These are phyloP conservation scores for Dillenia suffruticosa DNA, from an alignment of 164 flowering plant species.

Conservation along the genomic window DNA sequence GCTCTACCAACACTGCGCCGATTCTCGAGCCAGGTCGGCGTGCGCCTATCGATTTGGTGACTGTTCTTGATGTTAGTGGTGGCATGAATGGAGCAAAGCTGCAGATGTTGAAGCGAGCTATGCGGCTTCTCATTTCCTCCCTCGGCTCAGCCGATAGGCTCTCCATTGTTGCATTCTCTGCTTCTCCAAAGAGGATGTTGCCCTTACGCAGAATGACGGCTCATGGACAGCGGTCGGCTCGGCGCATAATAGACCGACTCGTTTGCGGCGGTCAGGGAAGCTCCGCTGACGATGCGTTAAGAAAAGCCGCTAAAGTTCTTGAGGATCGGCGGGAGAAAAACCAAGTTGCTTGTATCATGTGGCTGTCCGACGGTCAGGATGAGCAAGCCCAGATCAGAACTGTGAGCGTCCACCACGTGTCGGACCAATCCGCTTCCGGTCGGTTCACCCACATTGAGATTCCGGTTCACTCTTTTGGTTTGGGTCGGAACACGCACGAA, in stretches of 20 bases:
- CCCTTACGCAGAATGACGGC: conserved; percentile 72
- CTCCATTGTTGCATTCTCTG: conserved; percentile 66
- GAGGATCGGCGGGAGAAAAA: conserved; percentile 90
- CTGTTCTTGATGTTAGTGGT: conserved; percentile 56
- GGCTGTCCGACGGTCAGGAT: conserved; percentile 82
- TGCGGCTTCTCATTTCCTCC: conserved; percentile 55
- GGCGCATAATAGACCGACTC: conserved; percentile 67
- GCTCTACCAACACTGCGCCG: conserved; percentile 18
- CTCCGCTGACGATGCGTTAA: conserved; percentile 63
- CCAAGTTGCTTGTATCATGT: conserved; percentile 79
- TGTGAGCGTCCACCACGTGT: conserved; percentile 18
- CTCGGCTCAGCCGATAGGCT: conserved; percentile 61
- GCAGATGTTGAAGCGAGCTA: conserved; percentile 55
- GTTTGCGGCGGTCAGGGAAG: conserved; percentile 57
- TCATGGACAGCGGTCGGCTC: conserved; percentile 64
- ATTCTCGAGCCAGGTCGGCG: conserved; percentile 31
- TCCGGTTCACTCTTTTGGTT: conserved; percentile 61
- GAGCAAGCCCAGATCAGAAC: conserved; percentile 20
- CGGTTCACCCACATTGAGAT: conserved; percentile 90
- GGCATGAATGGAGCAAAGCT: conserved; percentile 59
- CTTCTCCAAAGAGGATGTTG: conserved; percentile 45
- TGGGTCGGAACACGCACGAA: conserved; percentile 32
- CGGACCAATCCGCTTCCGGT: conserved; percentile 34
- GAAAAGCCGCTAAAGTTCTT: conserved; percentile 72
- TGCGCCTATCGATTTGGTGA: conserved; percentile 62